Evolutionary conservation across 31 red algal genomes (phyloP), one percentile per base, ranked within the genome.

Genomic region (Asparagopsis taxiformis): DNA sequence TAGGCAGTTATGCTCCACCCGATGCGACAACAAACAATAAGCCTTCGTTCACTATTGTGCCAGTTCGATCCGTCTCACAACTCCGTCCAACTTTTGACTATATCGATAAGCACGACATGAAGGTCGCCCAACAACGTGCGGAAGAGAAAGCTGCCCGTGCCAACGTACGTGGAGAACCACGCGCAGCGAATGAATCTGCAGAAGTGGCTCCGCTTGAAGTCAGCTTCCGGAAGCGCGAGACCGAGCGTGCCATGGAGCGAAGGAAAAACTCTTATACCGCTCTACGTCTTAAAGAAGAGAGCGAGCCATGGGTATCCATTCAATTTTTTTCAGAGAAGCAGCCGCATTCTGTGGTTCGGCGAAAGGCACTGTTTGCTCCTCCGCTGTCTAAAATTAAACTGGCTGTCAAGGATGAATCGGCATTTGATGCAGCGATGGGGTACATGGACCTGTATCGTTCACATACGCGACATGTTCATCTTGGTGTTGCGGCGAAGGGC

Each of bases 241-340:
- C 65, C 3, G 65, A 82, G 55, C 78, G 78, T 17, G 78, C 78
- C 2, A 66, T 39, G 1, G 78, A 82, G 43, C 34, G 67, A 29
- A 34, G 78, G 3, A 60, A 64, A 38, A 82, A 72, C 78, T 82
- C 78, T 13, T 55, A 82, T 52, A 66, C 78, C 7, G 63, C 65
- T 1, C 54, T 82, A 23, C 65, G 51, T 10, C 66, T 63, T 43
- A 61, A 58, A 16, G 78, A 82, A 29, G 53, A 72, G 65, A 34
- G 43, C 23, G 78, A 82, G 22, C 26, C 65, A 19, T 82, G 78
- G 78, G 20, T 82, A 17, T 54, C 63, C 22, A 26, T 82, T 19
- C 53, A 81, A 65, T 82, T 64, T 55, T 52, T 51, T 0, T 51
- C 43, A 20, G 7, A 31, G 8, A 11, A 24, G 26, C 21, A 24